Conservation (phyloP, 2,329 filamentous ascomycete species). For the Fusarium torulosum region DNA sequence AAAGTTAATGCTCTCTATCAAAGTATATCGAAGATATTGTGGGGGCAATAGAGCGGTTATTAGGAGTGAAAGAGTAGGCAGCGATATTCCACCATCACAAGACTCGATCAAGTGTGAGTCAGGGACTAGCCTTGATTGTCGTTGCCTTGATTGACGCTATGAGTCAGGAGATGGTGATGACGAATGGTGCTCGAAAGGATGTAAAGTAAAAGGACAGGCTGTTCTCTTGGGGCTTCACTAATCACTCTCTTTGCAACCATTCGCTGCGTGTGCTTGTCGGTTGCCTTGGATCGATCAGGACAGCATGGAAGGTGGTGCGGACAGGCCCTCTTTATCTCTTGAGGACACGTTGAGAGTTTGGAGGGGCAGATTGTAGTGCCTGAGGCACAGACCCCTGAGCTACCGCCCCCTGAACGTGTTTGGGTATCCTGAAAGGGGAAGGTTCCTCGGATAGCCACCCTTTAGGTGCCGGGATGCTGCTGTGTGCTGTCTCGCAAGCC, state of each 20-base stretch:
- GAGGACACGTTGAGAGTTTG: conserved; percentile 51
- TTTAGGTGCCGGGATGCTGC: conserved; percentile 30
- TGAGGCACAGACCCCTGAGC: conserved; percentile 49
- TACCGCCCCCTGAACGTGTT: conserved; percentile 33
- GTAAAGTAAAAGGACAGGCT: conserved; percentile 48
- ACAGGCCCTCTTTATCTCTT: conserved; percentile 54
- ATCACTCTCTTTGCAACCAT: conserved; percentile 33
- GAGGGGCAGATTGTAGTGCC: conserved; percentile 41
- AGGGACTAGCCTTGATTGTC: conserved; percentile 31
- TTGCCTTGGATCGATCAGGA: conserved; percentile 34
- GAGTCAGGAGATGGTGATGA: conserved; percentile 44
- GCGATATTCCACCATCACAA: conserved; percentile 36
- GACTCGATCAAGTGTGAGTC: conserved; percentile 45
- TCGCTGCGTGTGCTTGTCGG: conserved; percentile 32
- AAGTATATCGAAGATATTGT: conserved; percentile 29
- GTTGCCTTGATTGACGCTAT: conserved; percentile 34
- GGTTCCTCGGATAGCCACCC: conserved; percentile 27
- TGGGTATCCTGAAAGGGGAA: conserved; percentile 28
- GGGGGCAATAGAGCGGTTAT: conserved; percentile 9
- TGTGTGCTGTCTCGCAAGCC: conserved; percentile 16
- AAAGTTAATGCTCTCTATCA: conserved; percentile 12
- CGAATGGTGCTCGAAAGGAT: conserved; percentile 32
- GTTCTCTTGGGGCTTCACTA: conserved; percentile 36
- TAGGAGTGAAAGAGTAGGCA: conserved; percentile 25
- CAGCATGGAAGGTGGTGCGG: conserved; percentile 40